Base-by-base conservation (phyloP, 2,329 filamentous ascomycete genomes). In the Colletotrichum aenigma region DNA sequence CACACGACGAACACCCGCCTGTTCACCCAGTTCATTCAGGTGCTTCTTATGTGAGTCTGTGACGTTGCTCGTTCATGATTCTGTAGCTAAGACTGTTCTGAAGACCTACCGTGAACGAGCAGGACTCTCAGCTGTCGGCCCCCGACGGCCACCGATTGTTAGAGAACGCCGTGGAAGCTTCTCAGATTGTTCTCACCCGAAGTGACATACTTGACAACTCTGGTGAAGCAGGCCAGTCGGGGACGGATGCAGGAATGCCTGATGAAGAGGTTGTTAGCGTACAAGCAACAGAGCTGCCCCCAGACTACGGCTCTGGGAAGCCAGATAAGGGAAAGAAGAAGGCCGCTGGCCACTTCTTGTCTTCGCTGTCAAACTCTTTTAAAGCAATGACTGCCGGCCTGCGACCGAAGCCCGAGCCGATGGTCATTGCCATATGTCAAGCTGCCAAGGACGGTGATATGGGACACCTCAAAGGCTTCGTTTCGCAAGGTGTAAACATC, bases 361-460 rank as follows among this genome's bases (percentile, higher is more conserved):
- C 81, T 3, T 83, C 83, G 1, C 28, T 86, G 28, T 81, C 81
- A 4, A 80, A 82, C 26, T 82, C 83, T 0, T 83, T 85, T 78
- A 85, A 83, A 24, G 84, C 83, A 13, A 80, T 85, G 72, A 83
- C 84, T 1, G 76, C 82, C 8, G 77, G 77, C 9, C 75, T 86
- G 7, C 78, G 79, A 28, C 38, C 83, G 7, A 84, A 84, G n/a
- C 83, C 84, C 0, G 84, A 85, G 16, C 84, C 84, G 2, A 74
- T 86, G 5, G 84, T 84, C 1, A 82, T 82, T 1, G 83, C 84
- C 2, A 81, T 85, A 21, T 86, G 84, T 18, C 80, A 85, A 38
- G 84, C 84, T 1, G 79, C 81, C 4, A 77, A 81, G 2, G 77
- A 79, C 2, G 84, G 84, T 1, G 82, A 85, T n/a, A 74, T 82